Evolutionary conservation across 202 grass and related monocot genomes (phyloP).

Genomic region (Saccharum hybrid): DNA sequence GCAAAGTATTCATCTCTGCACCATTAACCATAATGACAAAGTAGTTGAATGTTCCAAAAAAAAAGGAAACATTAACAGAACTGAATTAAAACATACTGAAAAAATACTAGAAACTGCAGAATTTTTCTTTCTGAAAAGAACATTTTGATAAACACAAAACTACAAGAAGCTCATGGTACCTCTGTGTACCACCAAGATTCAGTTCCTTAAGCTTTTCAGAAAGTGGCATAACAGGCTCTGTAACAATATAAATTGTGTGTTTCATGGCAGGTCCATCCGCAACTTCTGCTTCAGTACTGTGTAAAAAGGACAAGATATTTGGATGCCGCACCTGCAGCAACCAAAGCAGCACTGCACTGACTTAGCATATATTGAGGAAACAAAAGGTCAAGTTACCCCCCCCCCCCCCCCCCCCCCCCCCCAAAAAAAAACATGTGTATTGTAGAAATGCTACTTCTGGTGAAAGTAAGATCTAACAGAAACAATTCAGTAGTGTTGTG

Average conservation of each 20-base stretch:
- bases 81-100: neutral
- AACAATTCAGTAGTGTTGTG: constrained; percentile 1
- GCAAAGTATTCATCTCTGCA: constrained; percentile 98
- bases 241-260: constrained; percentile 95
- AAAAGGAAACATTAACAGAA: neutral
- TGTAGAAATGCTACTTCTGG: neutral
- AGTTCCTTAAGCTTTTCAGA: constrained; percentile 94
- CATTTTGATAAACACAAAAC: constrained; percentile 33
- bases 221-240: constrained; percentile 94
- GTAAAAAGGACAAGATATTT: constrained; percentile 99
- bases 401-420: neutral
- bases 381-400: constrained; percentile 12
- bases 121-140: constrained; percentile 21
- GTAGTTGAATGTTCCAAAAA: neutral
- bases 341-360: constrained; percentile 35
- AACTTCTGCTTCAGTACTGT: constrained; percentile 92
- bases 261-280: constrained; percentile 78
- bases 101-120: constrained; percentile 27
- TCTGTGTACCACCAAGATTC: constrained; percentile 86
- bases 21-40: constrained; percentile 27
- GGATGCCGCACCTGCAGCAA: constrained; percentile 95
- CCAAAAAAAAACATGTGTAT: neutral
- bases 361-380: constrained; percentile 23
- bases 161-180: constrained; percentile 57
- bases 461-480: constrained; percentile 9